phyloP scores from a whole-genome alignment of 768 basidiomycete species.

The Rhodosporidiobolus odoratus region DNA sequence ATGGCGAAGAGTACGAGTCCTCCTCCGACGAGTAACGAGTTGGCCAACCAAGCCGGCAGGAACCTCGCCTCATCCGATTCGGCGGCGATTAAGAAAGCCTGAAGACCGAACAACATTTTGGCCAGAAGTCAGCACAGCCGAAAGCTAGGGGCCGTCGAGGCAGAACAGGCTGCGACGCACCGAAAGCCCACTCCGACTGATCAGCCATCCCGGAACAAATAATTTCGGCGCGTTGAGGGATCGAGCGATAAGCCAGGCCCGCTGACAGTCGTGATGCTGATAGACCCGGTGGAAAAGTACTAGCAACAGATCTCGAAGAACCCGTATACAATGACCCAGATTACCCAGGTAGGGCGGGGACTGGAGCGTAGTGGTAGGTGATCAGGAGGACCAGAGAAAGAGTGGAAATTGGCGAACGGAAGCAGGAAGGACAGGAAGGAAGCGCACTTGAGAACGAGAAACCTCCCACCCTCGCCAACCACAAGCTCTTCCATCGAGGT shows the following conservation, averaged over 20 bases:
- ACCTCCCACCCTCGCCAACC: neutral
- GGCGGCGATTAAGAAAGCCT: conserved; percentile 4
- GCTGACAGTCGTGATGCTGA: neutral
- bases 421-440: neutral
- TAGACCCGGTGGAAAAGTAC: neutral
- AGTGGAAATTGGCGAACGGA: neutral
- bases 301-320: neutral
- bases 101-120: no score
- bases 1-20: neutral
- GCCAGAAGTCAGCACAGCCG: no score
- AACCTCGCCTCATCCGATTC: neutral
- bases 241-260: neutral
- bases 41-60: neutral
- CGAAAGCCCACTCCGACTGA: neutral
- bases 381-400: rapidly evolving
- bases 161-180: neutral
- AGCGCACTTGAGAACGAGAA: conserved; percentile 7
- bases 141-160: no score
- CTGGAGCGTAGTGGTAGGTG: neutral
- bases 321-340: neutral
- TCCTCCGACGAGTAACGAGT: neutral
- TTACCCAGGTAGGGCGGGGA: neutral
- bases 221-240: neutral
- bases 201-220: neutral
- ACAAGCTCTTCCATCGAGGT: neutral